phyloP scores from a whole-genome alignment of 345 rosid species.

The Luvunga scandens region DNA sequence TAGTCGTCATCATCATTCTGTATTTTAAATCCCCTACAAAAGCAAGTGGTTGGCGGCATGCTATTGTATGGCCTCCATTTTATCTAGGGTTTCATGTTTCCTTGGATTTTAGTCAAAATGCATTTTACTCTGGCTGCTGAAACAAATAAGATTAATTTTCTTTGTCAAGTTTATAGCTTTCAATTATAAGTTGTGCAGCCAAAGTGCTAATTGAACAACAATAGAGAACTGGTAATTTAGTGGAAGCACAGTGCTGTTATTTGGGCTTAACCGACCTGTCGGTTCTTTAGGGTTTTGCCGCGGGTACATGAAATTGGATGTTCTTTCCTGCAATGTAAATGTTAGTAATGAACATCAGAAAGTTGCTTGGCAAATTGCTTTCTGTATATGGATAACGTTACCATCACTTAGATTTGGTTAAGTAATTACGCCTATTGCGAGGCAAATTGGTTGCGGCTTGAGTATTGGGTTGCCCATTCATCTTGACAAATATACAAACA shows the following conservation, averaged over 20 bases:
- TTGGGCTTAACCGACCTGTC: too few species aligned
- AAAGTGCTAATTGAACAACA: not conserved
- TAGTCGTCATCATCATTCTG: slow-evolving; percentile 20
- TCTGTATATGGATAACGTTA: too few species aligned
- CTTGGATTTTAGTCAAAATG: not conserved
- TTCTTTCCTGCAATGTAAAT: too few species aligned
- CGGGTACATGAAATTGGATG: too few species aligned
- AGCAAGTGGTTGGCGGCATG: slow-evolving; percentile 38
- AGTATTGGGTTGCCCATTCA: not conserved
- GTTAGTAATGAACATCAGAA: too few species aligned
- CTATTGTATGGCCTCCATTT: slow-evolving; percentile 20
- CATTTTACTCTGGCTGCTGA: not conserved
- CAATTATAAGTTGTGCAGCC: not conserved
- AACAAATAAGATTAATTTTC: slow-evolving; percentile 23
- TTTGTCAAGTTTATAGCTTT: not conserved
- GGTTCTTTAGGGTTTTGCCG: too few species aligned
- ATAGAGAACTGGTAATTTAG: too few species aligned
- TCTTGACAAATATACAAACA: not conserved
- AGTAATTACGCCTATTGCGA: too few species aligned
- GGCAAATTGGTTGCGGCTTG: not conserved
- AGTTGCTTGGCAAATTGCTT: too few species aligned
- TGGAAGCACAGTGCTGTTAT: too few species aligned
- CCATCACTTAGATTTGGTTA: too few species aligned
- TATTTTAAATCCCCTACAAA: slow-evolving; percentile 23
- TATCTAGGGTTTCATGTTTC: slow-evolving; percentile 25